phyloP scores from a whole-genome alignment of 306 rosid species.

The Parietaria judaica region DNA sequence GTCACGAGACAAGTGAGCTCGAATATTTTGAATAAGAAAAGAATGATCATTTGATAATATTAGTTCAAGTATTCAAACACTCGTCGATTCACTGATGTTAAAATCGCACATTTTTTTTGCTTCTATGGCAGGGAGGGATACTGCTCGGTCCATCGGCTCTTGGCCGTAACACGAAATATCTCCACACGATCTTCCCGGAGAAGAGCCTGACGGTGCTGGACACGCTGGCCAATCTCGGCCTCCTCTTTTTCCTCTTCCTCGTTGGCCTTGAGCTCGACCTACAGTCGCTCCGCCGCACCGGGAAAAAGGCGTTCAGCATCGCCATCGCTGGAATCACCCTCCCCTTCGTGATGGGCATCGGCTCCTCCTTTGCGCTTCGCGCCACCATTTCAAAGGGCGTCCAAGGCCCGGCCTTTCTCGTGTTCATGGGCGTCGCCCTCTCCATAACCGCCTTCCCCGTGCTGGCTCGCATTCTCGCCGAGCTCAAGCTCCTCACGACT shows the following conservation, averaged over 20 bases:
- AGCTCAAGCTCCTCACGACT: constrained; percentile 84
- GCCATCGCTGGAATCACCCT: constrained; percentile 55
- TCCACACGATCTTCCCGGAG: constrained; percentile 38
- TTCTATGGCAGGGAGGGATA: constrained; percentile 48
- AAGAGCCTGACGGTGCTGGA: constrained; percentile 56
- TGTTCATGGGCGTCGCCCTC: constrained; percentile 68
- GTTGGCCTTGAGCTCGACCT: constrained; percentile 60
- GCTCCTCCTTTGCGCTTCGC: constrained; percentile 41
- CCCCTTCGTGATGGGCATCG: constrained; percentile 62
- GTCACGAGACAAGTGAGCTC: too few species aligned
- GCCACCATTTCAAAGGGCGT: constrained; percentile 48
- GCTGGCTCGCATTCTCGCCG: constrained; percentile 82
- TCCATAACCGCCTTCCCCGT: constrained; percentile 87
- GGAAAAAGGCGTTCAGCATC: constrained; percentile 45
- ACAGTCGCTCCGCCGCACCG: constrained; percentile 39
- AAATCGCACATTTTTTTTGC: neutral
- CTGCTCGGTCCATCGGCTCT: constrained; percentile 62
- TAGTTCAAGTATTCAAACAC: too few species aligned
- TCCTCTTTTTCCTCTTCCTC: constrained; percentile 54
- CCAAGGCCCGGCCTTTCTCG: constrained; percentile 39
- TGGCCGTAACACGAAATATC: constrained; percentile 34
- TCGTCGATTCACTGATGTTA: too few species aligned
- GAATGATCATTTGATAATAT: too few species aligned
- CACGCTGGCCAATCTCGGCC: constrained; percentile 61
- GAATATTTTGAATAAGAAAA: too few species aligned